phyloP scores from a whole-genome alignment of 352 stramenopile genomes.

The Pythium coloratum region DNA sequence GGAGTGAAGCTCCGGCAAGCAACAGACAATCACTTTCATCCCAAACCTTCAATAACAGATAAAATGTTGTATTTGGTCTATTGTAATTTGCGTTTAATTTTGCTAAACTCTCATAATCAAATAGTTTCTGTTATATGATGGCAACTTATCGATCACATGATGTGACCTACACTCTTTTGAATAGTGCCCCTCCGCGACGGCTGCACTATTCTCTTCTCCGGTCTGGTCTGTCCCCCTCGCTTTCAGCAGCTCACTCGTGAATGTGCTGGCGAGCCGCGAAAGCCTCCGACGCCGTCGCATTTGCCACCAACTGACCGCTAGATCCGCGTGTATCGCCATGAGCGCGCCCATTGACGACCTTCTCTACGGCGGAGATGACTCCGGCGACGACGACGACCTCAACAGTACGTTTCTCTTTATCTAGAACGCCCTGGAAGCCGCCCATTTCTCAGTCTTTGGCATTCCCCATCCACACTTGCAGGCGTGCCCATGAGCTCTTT shows the following conservation, averaged over 20 bases:
- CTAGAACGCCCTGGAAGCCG: constrained; percentile 1
- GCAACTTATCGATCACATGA: background rate
- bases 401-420: constrained; percentile 38
- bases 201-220: constrained; percentile 1
- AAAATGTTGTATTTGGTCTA: background rate
- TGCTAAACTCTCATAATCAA: too few relatives aligned
- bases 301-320: background rate
- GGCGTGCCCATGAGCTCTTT: constrained; percentile 31
- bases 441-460: background rate
- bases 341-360: constrained; percentile 85
- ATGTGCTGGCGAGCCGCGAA: constrained; percentile 25
- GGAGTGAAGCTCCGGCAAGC: background rate
- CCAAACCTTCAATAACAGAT: background rate
- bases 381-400: constrained; percentile 76
- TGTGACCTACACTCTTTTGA: background rate
- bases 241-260: constrained; percentile 25
- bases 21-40: background rate
- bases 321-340: constrained; percentile 35
- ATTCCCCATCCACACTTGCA: background rate
- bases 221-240: background rate
- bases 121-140: background rate
- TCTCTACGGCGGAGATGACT: constrained; percentile 81
- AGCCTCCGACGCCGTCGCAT: background rate
- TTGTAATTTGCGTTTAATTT: too few relatives aligned
- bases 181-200: background rate